Conservation (phyloP, 768 basidiomycete species). For the Leccinum imitatum region DNA sequence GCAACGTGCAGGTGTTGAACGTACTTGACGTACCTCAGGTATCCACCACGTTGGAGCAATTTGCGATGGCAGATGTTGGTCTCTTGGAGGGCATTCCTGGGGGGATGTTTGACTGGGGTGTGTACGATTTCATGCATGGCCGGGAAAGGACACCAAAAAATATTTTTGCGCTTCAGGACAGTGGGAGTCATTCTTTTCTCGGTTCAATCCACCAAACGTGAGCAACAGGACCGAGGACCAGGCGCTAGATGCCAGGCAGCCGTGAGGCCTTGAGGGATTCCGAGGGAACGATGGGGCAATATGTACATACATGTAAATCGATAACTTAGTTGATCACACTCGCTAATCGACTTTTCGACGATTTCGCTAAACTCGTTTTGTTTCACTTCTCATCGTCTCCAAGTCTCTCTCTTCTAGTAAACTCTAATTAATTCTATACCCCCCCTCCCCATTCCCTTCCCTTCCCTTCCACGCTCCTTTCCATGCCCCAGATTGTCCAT, state of each 20-base stretch:
- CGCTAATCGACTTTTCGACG: constrained; percentile 13
- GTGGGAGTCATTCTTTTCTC: constrained; percentile 81
- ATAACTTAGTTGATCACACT: constrained; percentile 3
- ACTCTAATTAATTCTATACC: constrained; percentile 28
- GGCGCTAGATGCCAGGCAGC: neutral
- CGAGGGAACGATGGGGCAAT: neutral
- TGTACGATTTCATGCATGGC: constrained; percentile 31
- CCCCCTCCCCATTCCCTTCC: neutral
- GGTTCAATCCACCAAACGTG: constrained; percentile 39
- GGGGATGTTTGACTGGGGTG: constrained; percentile 87
- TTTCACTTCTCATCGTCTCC: constrained; percentile 5
- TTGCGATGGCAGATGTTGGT: constrained; percentile 63
- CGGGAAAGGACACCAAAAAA: neutral
- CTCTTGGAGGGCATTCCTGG: constrained; percentile 79
- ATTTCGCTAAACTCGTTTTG: neutral
- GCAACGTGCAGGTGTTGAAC: constrained; percentile 76
- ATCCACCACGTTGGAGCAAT: constrained; percentile 56
- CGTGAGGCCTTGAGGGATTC: neutral
- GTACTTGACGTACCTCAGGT: constrained; percentile 62
- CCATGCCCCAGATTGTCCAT: constrained; percentile 25
- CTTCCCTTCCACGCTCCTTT: constrained; percentile 18
- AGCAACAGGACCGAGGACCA: constrained; percentile 5
- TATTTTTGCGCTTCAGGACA: constrained; percentile 49
- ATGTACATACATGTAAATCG: constrained; percentile 21
- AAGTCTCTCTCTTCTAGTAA: constrained; percentile 1